Percentiles rank a stretch among this genome's conserved stretches.
Evolutionary conservation across 75 land plant genomes (phyloP).

Genomic region (Sequoia sempervirens): DNA sequence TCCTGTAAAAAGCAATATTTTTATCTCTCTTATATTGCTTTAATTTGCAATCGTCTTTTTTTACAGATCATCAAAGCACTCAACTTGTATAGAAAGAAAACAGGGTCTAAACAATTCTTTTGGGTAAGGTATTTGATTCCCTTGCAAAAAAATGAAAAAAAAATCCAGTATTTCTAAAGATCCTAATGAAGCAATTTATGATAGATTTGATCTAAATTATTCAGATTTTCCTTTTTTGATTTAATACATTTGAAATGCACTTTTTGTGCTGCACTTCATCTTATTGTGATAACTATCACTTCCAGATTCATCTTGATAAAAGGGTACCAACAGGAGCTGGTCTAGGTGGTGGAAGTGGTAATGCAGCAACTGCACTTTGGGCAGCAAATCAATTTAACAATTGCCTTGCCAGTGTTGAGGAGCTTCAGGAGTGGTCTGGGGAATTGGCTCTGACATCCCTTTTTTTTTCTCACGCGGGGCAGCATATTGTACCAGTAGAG

Average conservation of each 20-base stretch:
- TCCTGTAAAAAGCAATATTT: not conserved
- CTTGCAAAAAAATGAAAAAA: not conserved
- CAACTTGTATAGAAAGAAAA: constrained; percentile 89
- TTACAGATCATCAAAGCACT: constrained; percentile 96
- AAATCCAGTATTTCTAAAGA: not conserved
- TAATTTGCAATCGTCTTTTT: not conserved
- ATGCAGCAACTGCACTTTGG: constrained; percentile 99
- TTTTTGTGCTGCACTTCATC: not conserved
- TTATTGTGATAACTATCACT: not conserved
- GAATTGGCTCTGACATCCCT: constrained; percentile 98
- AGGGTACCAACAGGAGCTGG: constrained; percentile 98
- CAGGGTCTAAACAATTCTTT: constrained; percentile 73
- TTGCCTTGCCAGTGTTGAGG: constrained; percentile 71
- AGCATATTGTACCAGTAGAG: constrained; percentile 95
- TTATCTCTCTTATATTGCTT: constrained; percentile 7
- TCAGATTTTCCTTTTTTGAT: not conserved
- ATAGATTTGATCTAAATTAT: not conserved
- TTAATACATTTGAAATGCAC: not conserved
- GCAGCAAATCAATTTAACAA: constrained; percentile 94
- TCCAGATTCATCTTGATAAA: constrained; percentile 93
- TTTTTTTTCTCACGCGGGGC: constrained; percentile 98
- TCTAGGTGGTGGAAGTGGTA: constrained; percentile 99
- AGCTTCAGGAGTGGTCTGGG: constrained; percentile 94
- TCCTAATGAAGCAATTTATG: not conserved
- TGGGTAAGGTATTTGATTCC: constrained; percentile 47